A percentile compares a stretch with the other conserved stretches of the same genome.
phyloP scores from a whole-genome alignment of 345 rosid genomes.

The Litchi chinensis region DNA sequence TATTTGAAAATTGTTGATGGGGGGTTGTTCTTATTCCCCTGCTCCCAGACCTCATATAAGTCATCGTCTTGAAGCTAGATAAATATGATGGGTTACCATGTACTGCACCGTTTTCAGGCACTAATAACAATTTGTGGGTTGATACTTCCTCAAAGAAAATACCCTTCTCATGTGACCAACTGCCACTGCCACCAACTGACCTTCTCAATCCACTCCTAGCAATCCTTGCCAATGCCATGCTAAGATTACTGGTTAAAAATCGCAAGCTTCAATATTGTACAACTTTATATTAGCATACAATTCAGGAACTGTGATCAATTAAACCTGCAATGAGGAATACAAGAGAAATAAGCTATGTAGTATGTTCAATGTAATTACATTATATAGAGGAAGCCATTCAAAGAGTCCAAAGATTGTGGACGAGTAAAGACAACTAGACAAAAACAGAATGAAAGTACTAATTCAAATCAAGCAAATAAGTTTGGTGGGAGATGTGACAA shows the following conservation, averaged over 20 bases:
- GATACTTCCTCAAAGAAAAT: conserved; percentile 18
- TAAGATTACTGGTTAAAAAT: conserved; percentile 19
- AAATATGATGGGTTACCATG: conserved; percentile 24
- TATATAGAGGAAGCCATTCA: conserved; percentile 22
- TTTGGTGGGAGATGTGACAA: conserved; percentile 2
- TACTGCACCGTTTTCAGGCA: conserved; percentile 24
- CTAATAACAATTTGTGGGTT: conserved; percentile 10
- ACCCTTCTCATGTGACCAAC: conserved; percentile 25
- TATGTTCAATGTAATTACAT: neutral
- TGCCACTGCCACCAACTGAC: conserved; percentile 35
- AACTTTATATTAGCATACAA: conserved; percentile 1
- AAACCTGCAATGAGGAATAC: conserved; percentile 22
- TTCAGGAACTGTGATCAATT: conserved; percentile 4
- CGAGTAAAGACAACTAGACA: conserved; percentile 11
- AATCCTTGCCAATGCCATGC: conserved; percentile 66
- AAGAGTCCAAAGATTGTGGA: conserved; percentile 26
- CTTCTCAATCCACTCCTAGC: conserved; percentile 55
- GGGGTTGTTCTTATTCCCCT: conserved; percentile 58
- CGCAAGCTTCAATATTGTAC: conserved; percentile 10
- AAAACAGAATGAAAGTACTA: neutral
- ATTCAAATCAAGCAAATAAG: conserved; percentile 15
- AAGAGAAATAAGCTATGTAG: conserved; percentile 18
- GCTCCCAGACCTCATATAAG: conserved; percentile 35
- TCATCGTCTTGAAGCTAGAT: conserved; percentile 23
- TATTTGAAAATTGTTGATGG: conserved; percentile 35